phyloP scores from a whole-genome alignment of 2,329 filamentous ascomycete species.

The Ascochyta fabae region DNA sequence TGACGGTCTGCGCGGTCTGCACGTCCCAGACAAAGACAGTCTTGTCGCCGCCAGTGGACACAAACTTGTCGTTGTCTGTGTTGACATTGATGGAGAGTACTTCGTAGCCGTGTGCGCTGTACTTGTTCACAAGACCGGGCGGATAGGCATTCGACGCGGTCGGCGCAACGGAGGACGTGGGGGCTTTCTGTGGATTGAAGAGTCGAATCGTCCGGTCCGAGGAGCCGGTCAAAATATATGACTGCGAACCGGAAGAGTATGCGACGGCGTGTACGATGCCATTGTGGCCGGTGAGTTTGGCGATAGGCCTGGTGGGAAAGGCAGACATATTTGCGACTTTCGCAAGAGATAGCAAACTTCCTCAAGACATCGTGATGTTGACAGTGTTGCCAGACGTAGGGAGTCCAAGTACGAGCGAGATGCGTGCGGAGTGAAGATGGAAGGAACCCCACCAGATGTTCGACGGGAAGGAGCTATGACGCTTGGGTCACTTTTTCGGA shows the following conservation, averaged over 20 bases:
- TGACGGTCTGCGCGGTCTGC: conserved; percentile 74
- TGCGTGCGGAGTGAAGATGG: conserved; percentile 7
- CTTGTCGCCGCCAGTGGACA: conserved; percentile 87
- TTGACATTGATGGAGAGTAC: conserved; percentile 80
- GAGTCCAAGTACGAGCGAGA: neutral
- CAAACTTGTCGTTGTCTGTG: conserved; percentile 81
- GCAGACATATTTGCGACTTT: conserved; percentile 38
- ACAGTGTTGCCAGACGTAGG: neutral
- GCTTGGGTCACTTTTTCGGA: conserved; percentile 32
- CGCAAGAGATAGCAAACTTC: neutral
- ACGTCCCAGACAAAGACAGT: conserved; percentile 96
- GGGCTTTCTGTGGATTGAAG: conserved; percentile 73
- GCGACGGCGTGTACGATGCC: conserved; percentile 58
- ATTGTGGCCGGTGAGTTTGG: conserved; percentile 51
- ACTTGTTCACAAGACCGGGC: conserved; percentile 77
- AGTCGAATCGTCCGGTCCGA: conserved; percentile 85
- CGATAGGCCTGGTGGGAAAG: conserved; percentile 51
- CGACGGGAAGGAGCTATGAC: conserved; percentile 26
- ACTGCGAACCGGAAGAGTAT: conserved; percentile 57
- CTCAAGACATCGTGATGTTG: conserved; percentile 31
- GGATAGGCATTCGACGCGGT: conserved; percentile 31
- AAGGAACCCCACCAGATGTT: conserved; percentile 9
- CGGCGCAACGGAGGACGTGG: conserved; percentile 44
- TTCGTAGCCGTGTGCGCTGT: conserved; percentile 89
- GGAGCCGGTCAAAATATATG: conserved; percentile 78